Percentiles rank a stretch among this genome's conserved stretches.
phyloP scores from a whole-genome alignment of 108 stramenopile species.

The Bacterosira constricta region DNA sequence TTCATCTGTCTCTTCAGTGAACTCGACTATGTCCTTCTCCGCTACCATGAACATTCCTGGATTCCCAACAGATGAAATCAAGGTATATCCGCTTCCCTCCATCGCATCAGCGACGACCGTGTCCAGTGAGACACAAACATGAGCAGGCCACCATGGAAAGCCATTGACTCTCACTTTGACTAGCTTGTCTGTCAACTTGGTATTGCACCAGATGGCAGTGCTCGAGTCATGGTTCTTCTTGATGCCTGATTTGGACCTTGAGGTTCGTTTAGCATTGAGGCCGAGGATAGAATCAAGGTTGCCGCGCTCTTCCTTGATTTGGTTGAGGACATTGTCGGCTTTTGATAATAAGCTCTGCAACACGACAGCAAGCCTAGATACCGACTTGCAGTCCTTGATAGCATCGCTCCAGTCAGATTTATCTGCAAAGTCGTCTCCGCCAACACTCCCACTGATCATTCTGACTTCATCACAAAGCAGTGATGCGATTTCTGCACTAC shows the following conservation, averaged over 20 bases:
- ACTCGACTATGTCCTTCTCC: conserved; percentile 54
- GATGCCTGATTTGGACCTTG: conserved; percentile 25
- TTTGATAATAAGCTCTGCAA: conserved; percentile 52
- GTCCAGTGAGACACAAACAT: conserved; percentile 67
- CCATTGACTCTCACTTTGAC: conserved; percentile 71
- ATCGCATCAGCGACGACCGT: conserved; percentile 43
- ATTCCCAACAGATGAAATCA: conserved; percentile 81
- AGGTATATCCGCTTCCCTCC: conserved; percentile 37
- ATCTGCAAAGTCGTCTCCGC: conserved; percentile 70
- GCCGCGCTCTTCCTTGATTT: conserved; percentile 62
- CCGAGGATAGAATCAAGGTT: conserved; percentile 50
- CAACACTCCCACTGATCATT: conserved; percentile 72
- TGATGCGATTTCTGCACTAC: conserved; percentile 50
- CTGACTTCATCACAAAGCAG: conserved; percentile 70
- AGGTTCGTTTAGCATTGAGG: conserved; percentile 23
- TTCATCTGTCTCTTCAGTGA: conserved; percentile 63
- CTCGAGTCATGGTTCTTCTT: conserved; percentile 45
- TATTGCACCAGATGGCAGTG: conserved; percentile 76
- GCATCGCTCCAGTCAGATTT: conserved; percentile 79
- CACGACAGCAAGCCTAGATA: conserved; percentile 71
- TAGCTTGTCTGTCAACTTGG: conserved; percentile 66
- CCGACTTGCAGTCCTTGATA: conserved; percentile 67
- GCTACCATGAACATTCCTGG: conserved; percentile 61
- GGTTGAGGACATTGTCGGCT: conserved; percentile 51
- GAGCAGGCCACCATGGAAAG: conserved; percentile 88